Evolutionary conservation across 2,329 filamentous ascomycete species (phyloP).

Genomic region (Coniochaeta pulveracea): DNA sequence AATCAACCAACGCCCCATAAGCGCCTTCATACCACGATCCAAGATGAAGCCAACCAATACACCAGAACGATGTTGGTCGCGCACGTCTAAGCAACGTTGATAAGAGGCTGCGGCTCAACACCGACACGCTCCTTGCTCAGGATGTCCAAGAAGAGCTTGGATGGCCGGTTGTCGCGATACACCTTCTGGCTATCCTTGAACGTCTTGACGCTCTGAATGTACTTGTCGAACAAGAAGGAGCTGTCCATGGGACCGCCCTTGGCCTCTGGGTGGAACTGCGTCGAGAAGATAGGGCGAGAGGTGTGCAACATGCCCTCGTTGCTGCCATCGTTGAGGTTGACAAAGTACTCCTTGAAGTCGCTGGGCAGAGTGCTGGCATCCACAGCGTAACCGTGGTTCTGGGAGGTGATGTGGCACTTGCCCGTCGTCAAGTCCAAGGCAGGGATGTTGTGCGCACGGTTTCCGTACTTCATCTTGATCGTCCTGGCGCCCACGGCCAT

Average conservation of each 20-base stretch:
- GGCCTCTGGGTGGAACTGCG: slow-evolving; percentile 97
- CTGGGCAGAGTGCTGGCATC: slow-evolving; percentile 69
- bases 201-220: slow-evolving; percentile 76
- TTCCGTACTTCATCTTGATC: slow-evolving; percentile 98
- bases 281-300: slow-evolving; percentile 92
- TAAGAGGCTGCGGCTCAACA: slow-evolving; percentile 57
- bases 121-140: slow-evolving; percentile 91
- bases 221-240: slow-evolving; percentile 92
- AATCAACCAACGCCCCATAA: not conserved
- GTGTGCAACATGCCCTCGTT: slow-evolving; percentile 98
- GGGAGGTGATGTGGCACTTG: slow-evolving; percentile 95
- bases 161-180: slow-evolving; percentile 79
- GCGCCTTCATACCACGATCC: no score
- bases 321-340: slow-evolving; percentile 94
- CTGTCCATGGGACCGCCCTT: slow-evolving; percentile 96
- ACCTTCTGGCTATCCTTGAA: slow-evolving; percentile 77
- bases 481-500: slow-evolving; percentile 81
- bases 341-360: slow-evolving; percentile 96
- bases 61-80: not conserved
- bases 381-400: slow-evolving; percentile 97
- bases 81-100: slow-evolving; percentile 20
- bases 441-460: slow-evolving; percentile 97
- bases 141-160: slow-evolving; percentile 78
- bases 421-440: slow-evolving; percentile 89
- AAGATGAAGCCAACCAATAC: slow-evolving; percentile 1